Percentiles rank a stretch among this genome's conserved stretches.
These are phyloP conservation scores for Neoscytalidium dimidiatum DNA, from an alignment of 2,329 filamentous ascomycete genomes.

Conservation along the genomic window DNA sequence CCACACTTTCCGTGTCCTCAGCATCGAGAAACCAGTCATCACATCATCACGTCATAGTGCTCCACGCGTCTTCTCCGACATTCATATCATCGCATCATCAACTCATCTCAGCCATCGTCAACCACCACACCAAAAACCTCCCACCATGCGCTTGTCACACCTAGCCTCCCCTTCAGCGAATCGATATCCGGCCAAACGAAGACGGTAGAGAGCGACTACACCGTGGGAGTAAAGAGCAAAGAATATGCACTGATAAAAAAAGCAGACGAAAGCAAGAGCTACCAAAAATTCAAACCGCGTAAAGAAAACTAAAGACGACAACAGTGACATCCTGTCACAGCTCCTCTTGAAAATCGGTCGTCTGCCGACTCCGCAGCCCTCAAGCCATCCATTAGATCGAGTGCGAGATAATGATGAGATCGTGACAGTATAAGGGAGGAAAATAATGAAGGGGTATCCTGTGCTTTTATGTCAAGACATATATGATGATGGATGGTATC, in stretches of 20 bases:
- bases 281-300: neutral
- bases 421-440: neutral
- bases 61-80: neutral
- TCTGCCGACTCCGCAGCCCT: neutral
- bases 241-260: neutral
- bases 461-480: neutral
- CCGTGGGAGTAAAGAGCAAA: neutral
- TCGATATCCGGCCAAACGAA: neutral
- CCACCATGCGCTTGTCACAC: neutral
- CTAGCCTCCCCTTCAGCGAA: neutral
- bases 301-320: neutral
- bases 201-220: neutral
- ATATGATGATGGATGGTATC: constrained; percentile 11
- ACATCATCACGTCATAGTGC: neutral
- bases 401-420: neutral
- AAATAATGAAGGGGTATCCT: neutral
- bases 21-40: neutral
- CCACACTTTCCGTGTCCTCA: too few species aligned
- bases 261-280: neutral
- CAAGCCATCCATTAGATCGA: neutral
- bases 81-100: neutral
- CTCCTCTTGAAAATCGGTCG: neutral
- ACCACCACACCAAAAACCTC: neutral
- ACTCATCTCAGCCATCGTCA: neutral
- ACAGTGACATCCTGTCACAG: neutral